phyloP scores from a whole-genome alignment of 2,329 filamentous ascomycete species.

The Colletotrichum gigasporum region DNA sequence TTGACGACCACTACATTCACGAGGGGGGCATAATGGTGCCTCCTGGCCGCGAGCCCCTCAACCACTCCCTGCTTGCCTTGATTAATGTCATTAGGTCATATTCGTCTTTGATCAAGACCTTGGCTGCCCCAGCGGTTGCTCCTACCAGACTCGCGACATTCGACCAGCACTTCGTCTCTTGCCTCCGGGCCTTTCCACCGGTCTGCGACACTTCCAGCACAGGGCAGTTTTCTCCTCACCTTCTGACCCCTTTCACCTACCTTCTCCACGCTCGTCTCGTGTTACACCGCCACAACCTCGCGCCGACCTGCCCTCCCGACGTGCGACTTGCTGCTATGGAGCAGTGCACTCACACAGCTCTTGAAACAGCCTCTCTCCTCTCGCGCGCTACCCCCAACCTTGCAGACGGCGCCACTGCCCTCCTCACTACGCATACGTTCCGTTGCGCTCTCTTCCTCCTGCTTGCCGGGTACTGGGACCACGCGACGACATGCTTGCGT shows the following conservation, averaged over 20 bases:
- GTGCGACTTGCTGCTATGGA: slow-evolving; percentile 78
- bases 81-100: slow-evolving; percentile 86
- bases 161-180: slow-evolving; percentile 82
- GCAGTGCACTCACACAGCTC: slow-evolving; percentile 76
- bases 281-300: slow-evolving; percentile 89
- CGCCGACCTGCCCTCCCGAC: slow-evolving; percentile 72
- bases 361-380: slow-evolving; percentile 82
- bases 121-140: slow-evolving; percentile 74
- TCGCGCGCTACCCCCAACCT: slow-evolving; percentile 71
- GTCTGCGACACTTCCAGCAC: slow-evolving; percentile 75
- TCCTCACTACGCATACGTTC: slow-evolving; percentile 87
- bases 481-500: slow-evolving; percentile 78
- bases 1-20: slow-evolving; percentile 82
- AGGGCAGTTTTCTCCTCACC: slow-evolving; percentile 75
- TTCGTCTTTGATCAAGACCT: slow-evolving; percentile 74
- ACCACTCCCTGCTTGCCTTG: slow-evolving; percentile 79
- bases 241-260: slow-evolving; percentile 78
- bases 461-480: slow-evolving; percentile 76
- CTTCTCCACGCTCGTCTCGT: slow-evolving; percentile 86
- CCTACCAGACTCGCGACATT: slow-evolving; percentile 77
- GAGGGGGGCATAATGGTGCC: slow-evolving; percentile 63
- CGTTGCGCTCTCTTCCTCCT: slow-evolving; percentile 84
- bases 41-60: slow-evolving; percentile 63
- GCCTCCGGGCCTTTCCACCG: slow-evolving; percentile 78
- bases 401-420: slow-evolving; percentile 74